Evolutionary conservation across 2,329 filamentous ascomycete genomes (phyloP).

Genomic region (Calonectria crousiana): DNA sequence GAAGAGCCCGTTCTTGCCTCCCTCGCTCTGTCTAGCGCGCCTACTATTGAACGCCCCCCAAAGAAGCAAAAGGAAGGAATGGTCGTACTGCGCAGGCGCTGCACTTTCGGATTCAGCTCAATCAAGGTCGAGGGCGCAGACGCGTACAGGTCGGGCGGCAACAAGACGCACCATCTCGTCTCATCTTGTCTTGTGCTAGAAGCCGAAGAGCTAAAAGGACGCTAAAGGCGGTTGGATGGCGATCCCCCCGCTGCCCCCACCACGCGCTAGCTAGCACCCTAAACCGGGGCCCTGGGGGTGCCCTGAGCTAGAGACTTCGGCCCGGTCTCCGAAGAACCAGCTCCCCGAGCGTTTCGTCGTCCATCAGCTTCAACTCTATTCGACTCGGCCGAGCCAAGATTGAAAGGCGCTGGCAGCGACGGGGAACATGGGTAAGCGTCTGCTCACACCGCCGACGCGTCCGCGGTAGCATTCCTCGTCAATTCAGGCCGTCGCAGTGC

Average conservation of each 20-base stretch:
- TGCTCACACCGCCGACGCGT: not conserved
- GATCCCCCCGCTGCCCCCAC: constrained; percentile 4
- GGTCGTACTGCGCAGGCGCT: not conserved
- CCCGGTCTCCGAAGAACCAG: not conserved
- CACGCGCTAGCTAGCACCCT: not conserved
- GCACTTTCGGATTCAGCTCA: not conserved
- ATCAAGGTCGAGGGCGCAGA: not conserved
- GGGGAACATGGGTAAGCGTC: not conserved
- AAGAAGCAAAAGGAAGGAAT: not conserved
- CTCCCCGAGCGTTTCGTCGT: not conserved
- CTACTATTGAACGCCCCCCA: not conserved
- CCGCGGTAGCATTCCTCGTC: not conserved
- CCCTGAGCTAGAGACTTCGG: constrained; percentile 4
- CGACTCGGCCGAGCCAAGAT: not conserved
- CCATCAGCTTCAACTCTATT: constrained; percentile 5
- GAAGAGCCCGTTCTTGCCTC: not conserved
- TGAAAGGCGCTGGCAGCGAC: not conserved
- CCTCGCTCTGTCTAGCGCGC: not conserved
- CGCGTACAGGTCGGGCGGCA: not conserved
- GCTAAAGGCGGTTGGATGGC: constrained; percentile 8
- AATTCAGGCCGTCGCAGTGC: not conserved
- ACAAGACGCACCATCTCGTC: not conserved
- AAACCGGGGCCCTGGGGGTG: not conserved
- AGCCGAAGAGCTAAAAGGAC: not conserved
- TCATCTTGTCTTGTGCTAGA: not conserved